Base-by-base conservation (phyloP, 495 filamentous ascomycete genomes). In the Cairneyella variabilis region DNA sequence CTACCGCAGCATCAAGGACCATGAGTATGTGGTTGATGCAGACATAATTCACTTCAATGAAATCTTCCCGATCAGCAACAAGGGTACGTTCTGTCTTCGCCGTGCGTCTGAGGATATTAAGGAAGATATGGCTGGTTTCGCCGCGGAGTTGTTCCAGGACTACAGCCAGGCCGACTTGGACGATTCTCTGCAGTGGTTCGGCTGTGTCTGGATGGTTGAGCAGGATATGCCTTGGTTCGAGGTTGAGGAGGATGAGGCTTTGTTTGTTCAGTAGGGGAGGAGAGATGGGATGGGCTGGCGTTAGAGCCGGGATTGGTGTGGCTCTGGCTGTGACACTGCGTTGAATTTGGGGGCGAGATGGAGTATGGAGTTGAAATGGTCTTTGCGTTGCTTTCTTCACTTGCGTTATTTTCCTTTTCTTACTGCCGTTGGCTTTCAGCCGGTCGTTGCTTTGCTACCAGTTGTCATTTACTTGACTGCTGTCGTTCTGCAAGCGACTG, bases 1-100 rank as follows among this genome's bases (percentile, higher is more conserved):
- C 32, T 73, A 72, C 26, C 64, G 62, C 8, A 41, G 59, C 3
- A 63, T 76, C 28, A 59, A 52, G 2, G 60, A 53, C 0, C 17
- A 51, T 5, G 54, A 62, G 1, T 73, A 70, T 42, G 34, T 71
- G 7, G 26, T 40, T 14, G 51, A 56, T 3, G 43, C 51, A 1
- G 56, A 40, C 6, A 41, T 60, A 16, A 20, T 39, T 0, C 40
- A 39, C 23, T 66, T 69, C 44, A 46, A 65, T 51, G 30, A 27
- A 1, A 41, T 27, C 10, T 68, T 68, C 41, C 36, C 51, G 2
- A 61, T 65, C 64, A 57, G 43, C 20, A 4, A 39, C 0, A 61
- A 64, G 40, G 56, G 46, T 1, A 42, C 43, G 37, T 6, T 14
- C 6, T 32, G 28, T 14, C 14, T 32, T 6, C 6, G 7, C 7